A percentile compares a stretch with the other conserved stretches of the same genome.
Evolutionary conservation across 352 stramenopile genomes (phyloP).

Genomic region (Phytophthora rubi): DNA sequence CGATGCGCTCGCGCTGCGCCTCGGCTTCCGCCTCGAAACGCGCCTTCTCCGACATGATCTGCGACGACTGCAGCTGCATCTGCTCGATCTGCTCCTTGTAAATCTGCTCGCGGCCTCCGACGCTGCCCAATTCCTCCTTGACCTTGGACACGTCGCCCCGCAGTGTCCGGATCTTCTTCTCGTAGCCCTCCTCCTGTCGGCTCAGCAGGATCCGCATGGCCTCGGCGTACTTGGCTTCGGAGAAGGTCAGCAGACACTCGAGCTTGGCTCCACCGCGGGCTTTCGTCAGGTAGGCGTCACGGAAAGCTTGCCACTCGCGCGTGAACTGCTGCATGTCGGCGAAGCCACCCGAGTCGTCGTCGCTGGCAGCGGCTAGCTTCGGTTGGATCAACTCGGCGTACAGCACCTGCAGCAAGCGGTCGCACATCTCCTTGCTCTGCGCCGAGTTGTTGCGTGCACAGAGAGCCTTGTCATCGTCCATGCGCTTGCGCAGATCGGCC

Average conservation of each 20-base stretch:
- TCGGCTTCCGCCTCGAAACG: constrained; percentile 71
- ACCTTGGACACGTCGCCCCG: constrained; percentile 78
- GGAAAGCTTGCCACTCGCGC: constrained; percentile 73
- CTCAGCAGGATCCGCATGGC: constrained; percentile 85
- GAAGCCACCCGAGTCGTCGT: constrained; percentile 59
- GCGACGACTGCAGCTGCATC: constrained; percentile 77
- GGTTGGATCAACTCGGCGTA: constrained; percentile 85
- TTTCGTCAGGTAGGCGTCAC: constrained; percentile 75
- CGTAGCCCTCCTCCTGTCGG: constrained; percentile 83
- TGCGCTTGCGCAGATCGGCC: constrained; percentile 64
- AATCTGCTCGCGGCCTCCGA: constrained; percentile 81
- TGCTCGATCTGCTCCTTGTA: constrained; percentile 90
- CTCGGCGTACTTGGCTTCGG: constrained; percentile 81
- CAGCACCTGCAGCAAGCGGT: constrained; percentile 78
- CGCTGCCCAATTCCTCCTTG: constrained; percentile 84
- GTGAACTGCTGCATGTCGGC: constrained; percentile 85
- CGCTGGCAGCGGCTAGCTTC: constrained; percentile 59
- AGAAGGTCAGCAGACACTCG: constrained; percentile 77
- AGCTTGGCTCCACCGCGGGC: constrained; percentile 78
- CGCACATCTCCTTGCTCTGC: constrained; percentile 81
- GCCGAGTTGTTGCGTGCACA: constrained; percentile 53
- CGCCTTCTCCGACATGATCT: constrained; percentile 80
- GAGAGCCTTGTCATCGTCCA: constrained; percentile 70
- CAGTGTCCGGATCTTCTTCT: constrained; percentile 83
- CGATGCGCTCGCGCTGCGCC: constrained; percentile 72